phyloP scores from a whole-genome alignment of 108 stramenopile genomes.

The Epithemia pelagica region DNA sequence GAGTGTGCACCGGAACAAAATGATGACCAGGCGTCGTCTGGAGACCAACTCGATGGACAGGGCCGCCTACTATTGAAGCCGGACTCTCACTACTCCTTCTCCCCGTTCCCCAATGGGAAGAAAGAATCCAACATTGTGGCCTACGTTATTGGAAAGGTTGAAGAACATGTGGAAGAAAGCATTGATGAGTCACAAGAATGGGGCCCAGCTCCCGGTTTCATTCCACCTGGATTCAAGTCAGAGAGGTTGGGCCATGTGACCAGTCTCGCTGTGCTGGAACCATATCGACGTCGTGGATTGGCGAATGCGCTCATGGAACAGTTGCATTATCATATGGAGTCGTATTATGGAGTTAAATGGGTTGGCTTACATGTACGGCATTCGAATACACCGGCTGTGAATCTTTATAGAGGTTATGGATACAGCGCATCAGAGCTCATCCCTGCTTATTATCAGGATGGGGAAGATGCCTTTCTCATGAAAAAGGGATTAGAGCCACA shows the following conservation, averaged over 20 bases:
- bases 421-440: slow-evolving; percentile 68
- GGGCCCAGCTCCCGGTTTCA: not conserved
- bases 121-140: slow-evolving; percentile 62
- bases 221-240: slow-evolving; percentile 1
- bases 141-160: slow-evolving; percentile 85
- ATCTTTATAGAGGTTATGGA: slow-evolving; percentile 57
- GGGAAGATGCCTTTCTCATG: slow-evolving; percentile 91
- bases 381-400: slow-evolving; percentile 63
- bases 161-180: slow-evolving; percentile 25
- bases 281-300: slow-evolving; percentile 70
- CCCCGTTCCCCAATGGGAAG: slow-evolving; percentile 1
- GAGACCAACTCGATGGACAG: slow-evolving; percentile 1
- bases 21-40: slow-evolving; percentile 16
- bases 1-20: slow-evolving; percentile 20
- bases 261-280: slow-evolving; percentile 65
- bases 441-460: slow-evolving; percentile 81
- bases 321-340: slow-evolving; percentile 66
- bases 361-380: slow-evolving; percentile 79
- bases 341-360: slow-evolving; percentile 34
- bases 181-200: slow-evolving; percentile 12
- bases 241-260: slow-evolving; percentile 69
- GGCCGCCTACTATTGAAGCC: not conserved
- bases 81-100: not conserved
- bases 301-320: slow-evolving; percentile 64
- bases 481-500: slow-evolving; percentile 36